Conservation (phyloP, 306 rosid genomes). For the Biancaea sappan region DNA sequence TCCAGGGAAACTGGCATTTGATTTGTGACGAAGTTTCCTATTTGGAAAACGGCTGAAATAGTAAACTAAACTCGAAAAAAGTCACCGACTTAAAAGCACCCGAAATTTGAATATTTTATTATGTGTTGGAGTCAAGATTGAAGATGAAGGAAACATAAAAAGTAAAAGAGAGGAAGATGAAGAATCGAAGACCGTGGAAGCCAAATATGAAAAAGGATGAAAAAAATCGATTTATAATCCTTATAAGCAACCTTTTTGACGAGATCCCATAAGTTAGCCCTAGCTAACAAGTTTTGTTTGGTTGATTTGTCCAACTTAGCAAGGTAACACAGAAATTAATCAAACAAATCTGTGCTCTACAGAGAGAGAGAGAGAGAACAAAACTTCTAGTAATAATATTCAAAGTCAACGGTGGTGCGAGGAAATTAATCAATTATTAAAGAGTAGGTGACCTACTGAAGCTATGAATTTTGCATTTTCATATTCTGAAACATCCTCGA, state of each 20-base stretch:
- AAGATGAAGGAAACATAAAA: background rate
- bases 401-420: background rate
- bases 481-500: background rate
- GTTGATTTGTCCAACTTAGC: background rate
- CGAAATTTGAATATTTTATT: background rate
- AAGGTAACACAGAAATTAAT: background rate
- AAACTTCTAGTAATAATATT: too few species aligned
- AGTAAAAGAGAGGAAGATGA: background rate
- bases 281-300: background rate
- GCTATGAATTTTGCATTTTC: background rate
- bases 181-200: background rate
- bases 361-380: too few species aligned
- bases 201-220: background rate
- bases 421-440: background rate
- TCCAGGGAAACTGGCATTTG: background rate
- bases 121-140: background rate
- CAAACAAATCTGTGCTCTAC: too few species aligned
- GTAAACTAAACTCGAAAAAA: background rate
- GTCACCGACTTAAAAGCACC: background rate
- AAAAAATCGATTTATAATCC: background rate
- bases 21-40: background rate
- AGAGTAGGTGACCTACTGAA: constrained; percentile 11
- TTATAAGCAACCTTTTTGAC: background rate
- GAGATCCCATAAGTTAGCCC: background rate
- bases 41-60: background rate